Conservation (phyloP, 2,329 filamentous ascomycete species). For the Passalora sequoiae region DNA sequence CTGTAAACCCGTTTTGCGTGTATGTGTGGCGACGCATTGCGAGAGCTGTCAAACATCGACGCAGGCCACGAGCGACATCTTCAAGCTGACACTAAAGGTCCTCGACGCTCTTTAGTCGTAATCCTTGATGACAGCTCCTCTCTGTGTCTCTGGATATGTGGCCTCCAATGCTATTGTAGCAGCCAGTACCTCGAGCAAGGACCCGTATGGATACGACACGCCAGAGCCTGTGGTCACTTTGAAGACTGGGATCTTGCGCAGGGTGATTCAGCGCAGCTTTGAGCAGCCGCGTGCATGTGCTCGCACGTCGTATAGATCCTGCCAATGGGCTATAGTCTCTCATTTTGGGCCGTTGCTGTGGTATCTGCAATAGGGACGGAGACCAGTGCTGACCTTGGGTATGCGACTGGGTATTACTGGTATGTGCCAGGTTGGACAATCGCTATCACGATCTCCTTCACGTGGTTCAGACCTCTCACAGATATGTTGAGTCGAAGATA, state of each 20-base stretch:
- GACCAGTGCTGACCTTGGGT: constrained; percentile 29
- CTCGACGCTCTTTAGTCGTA: too few species aligned
- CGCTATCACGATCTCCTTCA: constrained; percentile 20
- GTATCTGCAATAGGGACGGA: constrained; percentile 27
- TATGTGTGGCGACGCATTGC: too few species aligned
- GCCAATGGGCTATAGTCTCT: constrained; percentile 34
- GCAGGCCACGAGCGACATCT: too few species aligned
- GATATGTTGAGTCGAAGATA: constrained; percentile 47
- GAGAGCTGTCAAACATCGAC: too few species aligned
- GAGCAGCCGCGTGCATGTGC: background rate
- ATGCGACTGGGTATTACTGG: constrained; percentile 30
- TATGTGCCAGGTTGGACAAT: constrained; percentile 29
- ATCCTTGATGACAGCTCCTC: constrained; percentile 24
- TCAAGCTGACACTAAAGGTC: too few species aligned
- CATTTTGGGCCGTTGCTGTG: constrained; percentile 33
- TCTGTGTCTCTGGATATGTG: constrained; percentile 29
- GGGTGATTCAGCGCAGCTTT: constrained; percentile 9
- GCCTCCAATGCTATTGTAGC: constrained; percentile 15
- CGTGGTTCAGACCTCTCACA: constrained; percentile 38
- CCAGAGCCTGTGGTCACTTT: constrained; percentile 18
- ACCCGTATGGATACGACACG: constrained; percentile 6
- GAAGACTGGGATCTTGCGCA: constrained; percentile 24
- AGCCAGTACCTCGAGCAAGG: constrained; percentile 7
- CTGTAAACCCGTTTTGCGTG: too few species aligned
- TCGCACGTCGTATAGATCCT: constrained; percentile 22